Conservation (phyloP, 768 basidiomycete genomes). For the Kwoniella europaea region DNA sequence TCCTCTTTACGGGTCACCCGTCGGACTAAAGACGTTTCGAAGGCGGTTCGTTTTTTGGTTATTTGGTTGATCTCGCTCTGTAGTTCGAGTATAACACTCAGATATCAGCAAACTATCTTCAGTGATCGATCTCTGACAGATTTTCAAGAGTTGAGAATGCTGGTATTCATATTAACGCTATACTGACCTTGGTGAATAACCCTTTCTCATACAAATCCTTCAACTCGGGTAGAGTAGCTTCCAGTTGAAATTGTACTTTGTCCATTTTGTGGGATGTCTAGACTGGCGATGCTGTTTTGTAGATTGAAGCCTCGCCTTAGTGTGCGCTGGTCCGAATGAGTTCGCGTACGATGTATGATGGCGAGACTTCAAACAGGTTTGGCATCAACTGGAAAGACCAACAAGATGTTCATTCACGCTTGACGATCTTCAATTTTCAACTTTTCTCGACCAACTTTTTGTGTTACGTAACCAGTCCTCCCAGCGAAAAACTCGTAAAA, state of each 20-base stretch:
- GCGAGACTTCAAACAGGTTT: too few relatives aligned
- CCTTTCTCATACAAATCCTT: slow-evolving; percentile 85
- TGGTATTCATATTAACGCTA: too few relatives aligned
- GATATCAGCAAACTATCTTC: not conserved
- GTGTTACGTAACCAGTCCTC: not conserved
- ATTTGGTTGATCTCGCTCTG: slow-evolving; percentile 83
- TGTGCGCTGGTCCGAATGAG: not conserved
- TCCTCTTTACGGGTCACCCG: slow-evolving; percentile 83
- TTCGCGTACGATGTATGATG: not conserved
- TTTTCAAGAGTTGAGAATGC: too few relatives aligned
- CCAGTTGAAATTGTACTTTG: slow-evolving; percentile 89
- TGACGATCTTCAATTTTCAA: not conserved
- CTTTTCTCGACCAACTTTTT: not conserved
- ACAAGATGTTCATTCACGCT: too few relatives aligned
- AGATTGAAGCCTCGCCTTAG: not conserved
- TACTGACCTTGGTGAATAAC: slow-evolving; percentile 75
- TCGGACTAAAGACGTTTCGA: slow-evolving; percentile 82
- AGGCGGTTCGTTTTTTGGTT: slow-evolving; percentile 78
- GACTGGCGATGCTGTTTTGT: not conserved
- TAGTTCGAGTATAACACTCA: slow-evolving; percentile 3
- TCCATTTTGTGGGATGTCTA: slow-evolving; percentile 67
- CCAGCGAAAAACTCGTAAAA: not conserved
- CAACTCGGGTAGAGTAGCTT: slow-evolving; percentile 96
- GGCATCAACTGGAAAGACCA: too few relatives aligned
- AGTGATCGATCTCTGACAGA: not conserved